Evolutionary conservation across 1,284 basidiomycete genomes (phyloP).

Genomic region (Mycena sp.): DNA sequence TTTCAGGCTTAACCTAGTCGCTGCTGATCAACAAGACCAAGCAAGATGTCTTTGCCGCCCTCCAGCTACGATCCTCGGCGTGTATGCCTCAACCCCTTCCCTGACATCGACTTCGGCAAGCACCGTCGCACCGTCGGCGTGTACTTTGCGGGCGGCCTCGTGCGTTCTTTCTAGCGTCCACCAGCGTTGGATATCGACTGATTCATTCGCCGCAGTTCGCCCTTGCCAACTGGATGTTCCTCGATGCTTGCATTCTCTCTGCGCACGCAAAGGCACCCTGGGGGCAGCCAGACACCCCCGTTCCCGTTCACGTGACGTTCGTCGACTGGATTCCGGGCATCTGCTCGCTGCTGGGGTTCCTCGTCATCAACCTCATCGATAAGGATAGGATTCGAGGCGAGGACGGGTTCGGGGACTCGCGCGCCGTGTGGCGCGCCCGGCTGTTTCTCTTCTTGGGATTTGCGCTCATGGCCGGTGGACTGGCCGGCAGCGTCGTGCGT

Average conservation of each 20-base stretch:
- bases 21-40: no score
- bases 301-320: slow-evolving; percentile 87
- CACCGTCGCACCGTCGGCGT: slow-evolving; percentile 88
- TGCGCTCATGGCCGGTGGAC: slow-evolving; percentile 94
- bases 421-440: slow-evolving; percentile 90
- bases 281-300: slow-evolving; percentile 62
- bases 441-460: slow-evolving; percentile 95
- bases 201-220: slow-evolving; percentile 74
- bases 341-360: slow-evolving; percentile 92
- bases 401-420: slow-evolving; percentile 81
- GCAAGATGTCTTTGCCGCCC: slow-evolving; percentile 8
- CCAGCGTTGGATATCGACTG: slow-evolving; percentile 17
- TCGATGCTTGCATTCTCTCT: slow-evolving; percentile 93
- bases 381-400: slow-evolving; percentile 90
- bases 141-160: slow-evolving; percentile 91
- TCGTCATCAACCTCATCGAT: slow-evolving; percentile 94
- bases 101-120: slow-evolving; percentile 67
- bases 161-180: slow-evolving; percentile 52
- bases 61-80: slow-evolving; percentile 82
- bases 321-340: slow-evolving; percentile 97
- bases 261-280: slow-evolving; percentile 81
- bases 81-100: slow-evolving; percentile 83
- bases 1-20: no score
- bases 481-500: slow-evolving; percentile 93
- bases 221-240: slow-evolving; percentile 94